Evolutionary conservation across 2,329 filamentous ascomycete genomes (phyloP).

Genomic region (Cladophialophora immunda): DNA sequence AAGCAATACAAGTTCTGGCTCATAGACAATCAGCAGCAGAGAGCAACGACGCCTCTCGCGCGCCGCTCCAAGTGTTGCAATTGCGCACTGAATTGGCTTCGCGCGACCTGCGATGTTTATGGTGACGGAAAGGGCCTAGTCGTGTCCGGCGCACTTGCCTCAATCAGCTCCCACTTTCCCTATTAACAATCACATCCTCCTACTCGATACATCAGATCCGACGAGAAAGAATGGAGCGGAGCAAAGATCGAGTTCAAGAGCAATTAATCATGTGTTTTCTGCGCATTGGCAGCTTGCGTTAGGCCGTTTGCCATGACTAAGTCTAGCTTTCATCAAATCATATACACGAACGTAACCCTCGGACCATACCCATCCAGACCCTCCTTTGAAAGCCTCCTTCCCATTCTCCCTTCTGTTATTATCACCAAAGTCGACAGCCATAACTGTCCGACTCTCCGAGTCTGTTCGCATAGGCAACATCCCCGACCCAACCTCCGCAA

Average conservation of each 20-base stretch:
- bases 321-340: slow-evolving; percentile 35
- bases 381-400: background rate
- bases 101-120: slow-evolving; percentile 1
- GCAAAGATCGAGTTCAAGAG: background rate
- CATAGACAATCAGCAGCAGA: background rate
- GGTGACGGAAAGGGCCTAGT: background rate
- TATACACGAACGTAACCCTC: slow-evolving; percentile 35
- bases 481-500: slow-evolving; percentile 19
- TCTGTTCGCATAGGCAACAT: slow-evolving; percentile 12
- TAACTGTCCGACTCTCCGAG: slow-evolving; percentile 25
- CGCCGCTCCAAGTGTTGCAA: background rate
- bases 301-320: slow-evolving; percentile 24
- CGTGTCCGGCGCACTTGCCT: background rate
- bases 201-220: background rate
- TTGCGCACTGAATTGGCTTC: background rate
- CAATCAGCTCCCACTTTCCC: too few species aligned
- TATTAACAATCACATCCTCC: background rate
- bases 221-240: too few species aligned
- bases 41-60: background rate
- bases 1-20: background rate
- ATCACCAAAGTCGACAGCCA: slow-evolving; percentile 27
- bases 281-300: slow-evolving; percentile 17
- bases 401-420: slow-evolving; percentile 19
- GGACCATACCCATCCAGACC: slow-evolving; percentile 9
- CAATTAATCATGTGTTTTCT: slow-evolving; percentile 31